Percentiles rank a stretch among this genome's conserved stretches.
Conservation (phyloP, 2,329 filamentous ascomycete species). For the Clarireedia sp. region DNA sequence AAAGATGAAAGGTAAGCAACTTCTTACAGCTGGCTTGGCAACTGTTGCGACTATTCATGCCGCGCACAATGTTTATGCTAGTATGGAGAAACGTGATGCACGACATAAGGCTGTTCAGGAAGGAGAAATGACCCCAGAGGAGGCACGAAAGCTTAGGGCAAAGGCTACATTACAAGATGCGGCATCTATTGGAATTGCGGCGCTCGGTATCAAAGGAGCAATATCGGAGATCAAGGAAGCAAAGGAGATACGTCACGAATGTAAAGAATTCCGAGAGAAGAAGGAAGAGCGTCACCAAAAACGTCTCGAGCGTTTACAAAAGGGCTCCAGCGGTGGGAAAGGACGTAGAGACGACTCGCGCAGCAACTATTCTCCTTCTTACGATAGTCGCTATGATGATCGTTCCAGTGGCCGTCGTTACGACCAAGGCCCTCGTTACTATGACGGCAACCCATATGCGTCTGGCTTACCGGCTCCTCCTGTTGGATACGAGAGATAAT, state of each 20-base stretch:
- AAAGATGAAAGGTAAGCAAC: slow-evolving; percentile 58
- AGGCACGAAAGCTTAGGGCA: slow-evolving; percentile 53
- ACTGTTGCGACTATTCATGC: slow-evolving; percentile 64
- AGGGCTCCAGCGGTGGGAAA: slow-evolving; percentile 18
- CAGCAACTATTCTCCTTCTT: slow-evolving; percentile 3
- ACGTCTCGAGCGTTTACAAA: slow-evolving; percentile 36
- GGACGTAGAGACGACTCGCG: slow-evolving; percentile 5
- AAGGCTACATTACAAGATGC: slow-evolving; percentile 58
- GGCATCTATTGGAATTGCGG: slow-evolving; percentile 59
- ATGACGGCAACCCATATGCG: slow-evolving; percentile 39
- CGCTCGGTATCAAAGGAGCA: slow-evolving; percentile 60
- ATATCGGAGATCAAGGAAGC: slow-evolving; percentile 58
- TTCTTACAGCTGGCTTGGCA: slow-evolving; percentile 57
- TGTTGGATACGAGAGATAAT: slow-evolving; percentile 23
- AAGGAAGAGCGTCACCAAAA: slow-evolving; percentile 37
- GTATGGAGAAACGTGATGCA: slow-evolving; percentile 55
- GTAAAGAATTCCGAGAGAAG: slow-evolving; percentile 45
- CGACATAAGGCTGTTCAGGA: slow-evolving; percentile 51
- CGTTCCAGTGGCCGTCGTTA: slow-evolving; percentile 22
- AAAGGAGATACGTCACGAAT: slow-evolving; percentile 50
- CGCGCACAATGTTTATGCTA: slow-evolving; percentile 55
- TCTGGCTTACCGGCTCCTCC: slow-evolving; percentile 29
- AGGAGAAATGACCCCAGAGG: slow-evolving; percentile 53
- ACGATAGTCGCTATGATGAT: slow-evolving; percentile 12
- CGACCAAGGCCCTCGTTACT: slow-evolving; percentile 34